These are phyloP conservation scores for Begonia loranthoides DNA, from an alignment of 306 rosid species.

Conservation along the genomic window DNA sequence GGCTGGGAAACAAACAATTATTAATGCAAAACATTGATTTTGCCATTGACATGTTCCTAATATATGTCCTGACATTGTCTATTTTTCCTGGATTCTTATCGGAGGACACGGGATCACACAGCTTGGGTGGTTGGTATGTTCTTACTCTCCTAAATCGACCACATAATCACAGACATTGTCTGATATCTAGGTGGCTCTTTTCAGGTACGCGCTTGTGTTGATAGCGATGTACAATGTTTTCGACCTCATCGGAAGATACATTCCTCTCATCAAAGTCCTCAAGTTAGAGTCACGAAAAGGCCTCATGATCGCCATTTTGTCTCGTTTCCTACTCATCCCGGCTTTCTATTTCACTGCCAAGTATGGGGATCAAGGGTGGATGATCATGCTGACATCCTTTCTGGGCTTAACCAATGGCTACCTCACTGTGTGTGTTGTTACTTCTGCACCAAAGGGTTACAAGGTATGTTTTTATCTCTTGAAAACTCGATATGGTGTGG, in stretches of 20 bases:
- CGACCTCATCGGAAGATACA: constrained; percentile 76
- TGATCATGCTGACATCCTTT: constrained; percentile 68
- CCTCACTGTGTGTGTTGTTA: constrained; percentile 71
- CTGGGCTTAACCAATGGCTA: constrained; percentile 73
- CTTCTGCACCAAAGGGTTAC: constrained; percentile 86
- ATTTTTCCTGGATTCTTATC: constrained; percentile 89
- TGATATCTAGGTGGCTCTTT: neutral
- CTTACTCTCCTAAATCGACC: neutral
- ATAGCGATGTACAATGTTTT: constrained; percentile 56
- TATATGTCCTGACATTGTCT: constrained; percentile 46
- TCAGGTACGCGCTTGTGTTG: constrained; percentile 79
- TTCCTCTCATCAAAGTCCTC: constrained; percentile 38
- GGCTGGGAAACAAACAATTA: constrained; percentile 54
- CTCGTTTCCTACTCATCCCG: constrained; percentile 55
- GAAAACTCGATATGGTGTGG: too few relatives aligned
- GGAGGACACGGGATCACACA: constrained; percentile 78
- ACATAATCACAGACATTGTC: neutral
- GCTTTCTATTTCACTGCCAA: constrained; percentile 76
- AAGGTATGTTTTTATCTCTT: constrained; percentile 28
- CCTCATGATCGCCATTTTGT: constrained; percentile 19
- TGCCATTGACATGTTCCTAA: constrained; percentile 52
- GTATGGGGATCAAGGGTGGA: constrained; percentile 77
- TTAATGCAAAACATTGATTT: constrained; percentile 59
- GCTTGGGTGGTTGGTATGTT: constrained; percentile 66
- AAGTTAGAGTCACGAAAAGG: constrained; percentile 52